Percentiles rank a stretch among this genome's conserved stretches.
phyloP scores from a whole-genome alignment of 139 green algal species.

The Coelastrella sp. region DNA sequence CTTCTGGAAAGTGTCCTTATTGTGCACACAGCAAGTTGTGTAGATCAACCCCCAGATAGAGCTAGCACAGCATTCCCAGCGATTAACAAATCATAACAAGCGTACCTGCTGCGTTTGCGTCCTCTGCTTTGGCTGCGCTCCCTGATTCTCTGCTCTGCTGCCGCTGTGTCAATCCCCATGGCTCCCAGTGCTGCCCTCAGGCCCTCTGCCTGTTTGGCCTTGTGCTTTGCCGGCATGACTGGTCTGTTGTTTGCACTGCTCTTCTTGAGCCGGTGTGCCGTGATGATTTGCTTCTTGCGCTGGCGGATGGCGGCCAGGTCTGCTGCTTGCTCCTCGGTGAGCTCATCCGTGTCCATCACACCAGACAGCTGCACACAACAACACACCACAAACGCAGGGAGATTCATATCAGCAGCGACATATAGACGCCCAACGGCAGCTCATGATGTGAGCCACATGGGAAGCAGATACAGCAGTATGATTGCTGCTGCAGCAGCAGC shows the following conservation, averaged over 20 bases:
- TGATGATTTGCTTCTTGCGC: conserved; percentile 82
- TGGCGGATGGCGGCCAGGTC: conserved; percentile 82
- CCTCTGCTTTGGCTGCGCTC: conserved; percentile 78
- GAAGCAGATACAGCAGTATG: too few relatives aligned
- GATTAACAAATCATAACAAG: too few relatives aligned
- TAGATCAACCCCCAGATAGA: too few relatives aligned
- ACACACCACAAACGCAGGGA: not conserved
- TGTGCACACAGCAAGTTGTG: too few relatives aligned
- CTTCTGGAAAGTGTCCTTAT: too few relatives aligned
- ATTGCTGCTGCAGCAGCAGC: too few relatives aligned
- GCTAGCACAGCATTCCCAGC: too few relatives aligned
- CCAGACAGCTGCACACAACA: conserved; percentile 51
- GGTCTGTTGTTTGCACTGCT: conserved; percentile 28
- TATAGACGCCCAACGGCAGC: too few relatives aligned
- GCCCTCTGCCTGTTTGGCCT: conserved; percentile 12
- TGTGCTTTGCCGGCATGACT: conserved; percentile 39
- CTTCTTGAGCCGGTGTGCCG: conserved; percentile 86
- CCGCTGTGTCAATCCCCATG: conserved; percentile 90
- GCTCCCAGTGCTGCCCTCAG: conserved; percentile 77
- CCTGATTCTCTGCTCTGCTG: conserved; percentile 78
- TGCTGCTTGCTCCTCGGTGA: conserved; percentile 82
- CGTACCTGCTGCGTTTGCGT: conserved; percentile 69
- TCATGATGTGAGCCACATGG: too few relatives aligned
- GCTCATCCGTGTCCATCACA: conserved; percentile 67
- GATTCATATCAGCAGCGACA: not conserved